Evolutionary conservation across 352 stramenopile genomes (phyloP), one percentile per base, ranked within the genome.

Genomic region (Globisporangium alternatum): DNA sequence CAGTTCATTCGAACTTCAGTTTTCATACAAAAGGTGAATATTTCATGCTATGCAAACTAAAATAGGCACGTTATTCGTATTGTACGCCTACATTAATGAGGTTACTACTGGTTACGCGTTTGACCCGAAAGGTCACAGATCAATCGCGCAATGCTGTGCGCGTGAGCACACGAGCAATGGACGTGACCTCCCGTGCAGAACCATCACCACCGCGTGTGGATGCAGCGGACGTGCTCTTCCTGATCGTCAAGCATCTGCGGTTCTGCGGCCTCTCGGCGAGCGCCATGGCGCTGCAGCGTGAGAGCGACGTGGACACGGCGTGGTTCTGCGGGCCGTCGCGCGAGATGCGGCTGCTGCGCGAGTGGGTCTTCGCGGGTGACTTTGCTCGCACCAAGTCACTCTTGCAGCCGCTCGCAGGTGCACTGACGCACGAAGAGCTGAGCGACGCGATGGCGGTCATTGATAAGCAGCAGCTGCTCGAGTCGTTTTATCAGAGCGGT

Each of bases 321-420:
- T 93, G 80, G 77, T 74, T 90, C 56, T 85, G 77, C 28, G 80
- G 84, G 0, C 49, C 66, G 35, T 86, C 72, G 6, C 56, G 47
- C 4, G 81, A 88, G 49, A 35, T 91, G 33, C 66, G 68, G 0
- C 28, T 84, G 56, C 71, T 93, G 51, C 78, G 83, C 15, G 72
- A 78, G 22, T 86, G 72, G 73, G 49, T 91, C 59, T 80, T 90
- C 30, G 48, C 64, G 3, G 80, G 83, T 22, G 70, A 90, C 22
- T 76, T 84, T 35, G 5, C 28, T 0, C 66, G 64, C 54, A 78
- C 80, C 43, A 59, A 58, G n/a, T 64, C 71, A 15, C 56, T 89
- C 15, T 59, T 92, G 3, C 35, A 54, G 35, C 80, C 83, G 15
- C 62, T 92, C 7, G 30, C 52, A 19, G 19, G 33, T 13, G 65